phyloP scores from a whole-genome alignment of 2,329 filamentous ascomycete genomes.

The Beauveria scarabaeidicola region DNA sequence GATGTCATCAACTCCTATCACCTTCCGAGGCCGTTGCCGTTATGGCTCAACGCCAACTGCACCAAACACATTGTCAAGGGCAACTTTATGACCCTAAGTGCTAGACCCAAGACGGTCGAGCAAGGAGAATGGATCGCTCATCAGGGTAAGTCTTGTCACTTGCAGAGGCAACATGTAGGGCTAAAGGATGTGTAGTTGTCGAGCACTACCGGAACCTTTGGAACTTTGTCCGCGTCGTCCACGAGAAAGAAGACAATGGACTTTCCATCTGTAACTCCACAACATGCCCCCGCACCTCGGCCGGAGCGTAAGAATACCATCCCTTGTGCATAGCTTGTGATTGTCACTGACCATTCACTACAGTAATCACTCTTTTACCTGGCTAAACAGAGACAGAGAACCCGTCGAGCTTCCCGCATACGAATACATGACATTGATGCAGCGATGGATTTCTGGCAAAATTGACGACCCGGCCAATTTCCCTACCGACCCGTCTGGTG shows the following conservation, averaged over 20 bases:
- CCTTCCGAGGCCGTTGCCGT: conserved; percentile 57
- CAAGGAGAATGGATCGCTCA: conserved; percentile 94
- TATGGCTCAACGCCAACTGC: conserved; percentile 68
- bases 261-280: conserved; percentile 73
- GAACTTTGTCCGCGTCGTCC: conserved; percentile 81
- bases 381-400: conserved; percentile 80
- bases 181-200: conserved; percentile 51
- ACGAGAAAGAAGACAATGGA: conserved; percentile 74
- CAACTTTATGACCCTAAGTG: conserved; percentile 93
- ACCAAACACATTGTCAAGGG: conserved; percentile 88
- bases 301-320: conserved; percentile 66
- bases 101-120: conserved; percentile 86
- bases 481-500: conserved; percentile 69
- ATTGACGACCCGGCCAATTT: conserved; percentile 86
- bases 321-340: neutral
- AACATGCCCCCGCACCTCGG: conserved; percentile 86
- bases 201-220: conserved; percentile 86
- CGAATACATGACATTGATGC: conserved; percentile 91
- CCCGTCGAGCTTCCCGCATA: conserved; percentile 87
- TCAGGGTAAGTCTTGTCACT: conserved; percentile 59
- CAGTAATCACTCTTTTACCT: conserved; percentile 90
- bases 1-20: conserved; percentile 52
- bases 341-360: neutral
- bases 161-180: conserved; percentile 10
- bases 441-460: conserved; percentile 95